These are phyloP conservation scores for Euphorbia celastroides DNA, from an alignment of 441 rosid species.

Conservation along the genomic window DNA sequence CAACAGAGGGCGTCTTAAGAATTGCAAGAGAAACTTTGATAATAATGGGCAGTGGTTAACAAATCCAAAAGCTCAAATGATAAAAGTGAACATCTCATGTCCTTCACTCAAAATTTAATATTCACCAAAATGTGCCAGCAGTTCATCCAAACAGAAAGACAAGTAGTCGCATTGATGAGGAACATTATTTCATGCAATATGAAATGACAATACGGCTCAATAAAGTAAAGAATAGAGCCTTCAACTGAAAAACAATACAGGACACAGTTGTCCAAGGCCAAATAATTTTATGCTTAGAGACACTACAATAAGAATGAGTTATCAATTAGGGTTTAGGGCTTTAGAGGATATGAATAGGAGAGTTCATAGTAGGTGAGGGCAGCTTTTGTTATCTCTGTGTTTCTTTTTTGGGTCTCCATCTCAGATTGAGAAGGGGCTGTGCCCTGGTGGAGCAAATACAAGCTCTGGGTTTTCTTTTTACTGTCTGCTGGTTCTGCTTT, in stretches of 20 bases:
- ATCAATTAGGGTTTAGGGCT: too few relatives aligned
- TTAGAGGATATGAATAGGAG: too few relatives aligned
- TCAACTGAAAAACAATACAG: neutral
- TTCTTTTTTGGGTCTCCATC: too few relatives aligned
- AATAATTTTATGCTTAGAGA: neutral
- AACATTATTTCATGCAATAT: neutral
- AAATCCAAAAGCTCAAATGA: neutral
- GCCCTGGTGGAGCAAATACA: too few relatives aligned
- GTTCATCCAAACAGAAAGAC: conserved; percentile 3
- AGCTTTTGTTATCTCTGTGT: too few relatives aligned
- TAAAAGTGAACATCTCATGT: neutral
- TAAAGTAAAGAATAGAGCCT: too few relatives aligned
- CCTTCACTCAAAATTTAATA: neutral
- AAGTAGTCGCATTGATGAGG: neutral
- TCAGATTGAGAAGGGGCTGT: too few relatives aligned
- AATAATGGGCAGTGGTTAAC: neutral
- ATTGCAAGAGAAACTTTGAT: neutral
- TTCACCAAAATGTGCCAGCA: conserved; percentile 6
- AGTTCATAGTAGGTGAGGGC: too few relatives aligned
- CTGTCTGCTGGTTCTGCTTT: too few relatives aligned
- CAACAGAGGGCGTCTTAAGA: neutral
- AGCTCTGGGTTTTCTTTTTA: too few relatives aligned
- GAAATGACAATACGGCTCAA: too few relatives aligned
- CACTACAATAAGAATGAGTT: too few relatives aligned
- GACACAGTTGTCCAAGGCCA: neutral